Conservation (phyloP, 2,329 filamentous ascomycete genomes). For the Neofusicoccum kwambonambiense region DNA sequence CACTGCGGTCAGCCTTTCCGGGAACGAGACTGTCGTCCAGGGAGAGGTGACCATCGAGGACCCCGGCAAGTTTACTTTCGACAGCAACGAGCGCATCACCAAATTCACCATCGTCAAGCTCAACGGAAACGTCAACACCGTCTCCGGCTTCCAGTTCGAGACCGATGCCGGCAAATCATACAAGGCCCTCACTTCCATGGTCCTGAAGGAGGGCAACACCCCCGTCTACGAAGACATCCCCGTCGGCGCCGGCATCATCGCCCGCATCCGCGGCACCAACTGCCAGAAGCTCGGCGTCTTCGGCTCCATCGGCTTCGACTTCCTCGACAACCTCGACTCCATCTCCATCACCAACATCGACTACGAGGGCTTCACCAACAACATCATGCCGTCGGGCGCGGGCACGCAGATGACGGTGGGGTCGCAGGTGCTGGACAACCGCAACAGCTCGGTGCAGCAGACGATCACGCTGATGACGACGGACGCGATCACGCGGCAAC, state of each 20-base stretch:
- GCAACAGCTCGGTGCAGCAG: constrained; percentile 2
- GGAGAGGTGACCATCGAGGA: background rate
- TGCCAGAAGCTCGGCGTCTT: background rate
- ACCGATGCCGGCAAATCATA: background rate
- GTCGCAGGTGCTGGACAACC: background rate
- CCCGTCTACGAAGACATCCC: background rate
- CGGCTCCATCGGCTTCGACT: background rate
- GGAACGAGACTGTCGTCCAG: background rate
- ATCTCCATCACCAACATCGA: background rate
- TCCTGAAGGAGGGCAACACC: background rate
- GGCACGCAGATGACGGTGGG: background rate
- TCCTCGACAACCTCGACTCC: background rate
- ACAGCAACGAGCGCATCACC: background rate
- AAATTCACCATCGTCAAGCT: background rate
- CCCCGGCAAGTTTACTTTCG: background rate
- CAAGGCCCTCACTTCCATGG: background rate
- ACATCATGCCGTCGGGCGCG: background rate
- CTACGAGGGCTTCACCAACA: background rate
- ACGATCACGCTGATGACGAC: background rate
- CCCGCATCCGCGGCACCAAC: background rate
- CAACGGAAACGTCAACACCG: background rate
- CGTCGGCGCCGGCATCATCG: background rate
- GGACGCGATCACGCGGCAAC: background rate
- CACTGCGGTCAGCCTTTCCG: background rate
- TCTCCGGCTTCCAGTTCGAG: background rate